Evolutionary conservation across 257 asterid genomes (phyloP).

Genomic region (Verbascum thapsus): DNA sequence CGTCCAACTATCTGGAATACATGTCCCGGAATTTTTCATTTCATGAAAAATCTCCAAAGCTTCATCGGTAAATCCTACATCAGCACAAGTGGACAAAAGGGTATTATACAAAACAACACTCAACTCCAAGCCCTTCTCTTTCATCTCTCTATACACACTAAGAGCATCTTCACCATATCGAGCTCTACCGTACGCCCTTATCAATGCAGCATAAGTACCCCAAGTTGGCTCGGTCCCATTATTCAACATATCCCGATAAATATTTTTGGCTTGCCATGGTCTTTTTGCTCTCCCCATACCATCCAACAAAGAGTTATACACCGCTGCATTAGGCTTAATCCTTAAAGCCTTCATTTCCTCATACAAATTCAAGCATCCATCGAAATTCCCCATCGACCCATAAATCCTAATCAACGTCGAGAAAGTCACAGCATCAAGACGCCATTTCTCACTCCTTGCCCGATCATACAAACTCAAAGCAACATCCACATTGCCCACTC

Average conservation of each 20-base stretch:
- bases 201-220: constrained; percentile 78
- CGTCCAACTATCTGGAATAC: constrained; percentile 79
- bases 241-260: constrained; percentile 66
- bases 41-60: constrained; percentile 75
- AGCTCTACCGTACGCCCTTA: constrained; percentile 75
- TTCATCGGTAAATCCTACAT: constrained; percentile 70
- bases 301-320: constrained; percentile 77
- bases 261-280: constrained; percentile 85
- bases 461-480: constrained; percentile 82
- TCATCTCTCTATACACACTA: constrained; percentile 76
- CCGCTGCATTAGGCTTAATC: constrained; percentile 58
- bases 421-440: constrained; percentile 72
- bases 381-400: constrained; percentile 70
- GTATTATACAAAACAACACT: constrained; percentile 70
- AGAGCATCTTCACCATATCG: constrained; percentile 78
- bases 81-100: constrained; percentile 79
- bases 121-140: constrained; percentile 72
- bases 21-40: constrained; percentile 60
- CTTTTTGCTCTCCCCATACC: constrained; percentile 98
- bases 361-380: constrained; percentile 87
- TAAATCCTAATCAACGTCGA: constrained; percentile 69
- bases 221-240: constrained; percentile 63
- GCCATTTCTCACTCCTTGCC: constrained; percentile 84
- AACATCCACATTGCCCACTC: constrained; percentile 67
- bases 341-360: constrained; percentile 92